Base-by-base conservation (phyloP, 2,329 filamentous ascomycete genomes). In the Cryoendolithus antarcticus region DNA sequence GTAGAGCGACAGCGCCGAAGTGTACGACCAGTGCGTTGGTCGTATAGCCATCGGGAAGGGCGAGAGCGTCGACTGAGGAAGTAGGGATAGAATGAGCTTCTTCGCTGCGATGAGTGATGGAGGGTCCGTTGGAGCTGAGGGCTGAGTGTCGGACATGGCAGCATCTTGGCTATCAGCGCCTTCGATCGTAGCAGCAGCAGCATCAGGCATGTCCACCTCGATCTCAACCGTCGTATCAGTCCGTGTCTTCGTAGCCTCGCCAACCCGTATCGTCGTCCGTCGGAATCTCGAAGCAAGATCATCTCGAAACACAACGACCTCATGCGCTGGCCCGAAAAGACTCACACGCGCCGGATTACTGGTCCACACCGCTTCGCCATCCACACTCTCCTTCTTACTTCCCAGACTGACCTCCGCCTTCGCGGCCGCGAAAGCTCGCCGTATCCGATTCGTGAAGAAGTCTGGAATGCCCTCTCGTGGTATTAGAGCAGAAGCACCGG, bases 1-100 rank as follows among this genome's bases (percentile, higher is more conserved):
- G 58, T 95, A 96, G 13, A 98, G 64, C 39, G 85, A 80, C 47
- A 96, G 61, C 2, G 82, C 67, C 2, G 81, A 68, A 27, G 75
- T 70, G 58, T 82, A 85, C 60, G 95, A 89, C 91, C 91, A 96
- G 48, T 93, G 75, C 4, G 94, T 74, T 0, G 91, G 91, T 1
- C 89, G 75, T 27, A 76, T 71, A 0, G 76, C 64, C n/a, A 86
- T 71, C 0, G 84, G 78, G 60, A 96, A 98, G 0, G 91, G 91
- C 0, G 83, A 79, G 8, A 98, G 72, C 47, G 86, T 82, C 4
- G 85, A 85, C 62, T 98, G 91, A 50, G 94, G 88, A 6, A 98
- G 72, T 7, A 98, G 60, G 0, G 89, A 94, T 58, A 94, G 93
- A 52, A 93, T 86, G 1, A 96, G 44, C 15, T 57, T 55, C 36